These are phyloP conservation scores for Buddleja alternifolia DNA, from an alignment of 257 asterid species.

Conservation along the genomic window DNA sequence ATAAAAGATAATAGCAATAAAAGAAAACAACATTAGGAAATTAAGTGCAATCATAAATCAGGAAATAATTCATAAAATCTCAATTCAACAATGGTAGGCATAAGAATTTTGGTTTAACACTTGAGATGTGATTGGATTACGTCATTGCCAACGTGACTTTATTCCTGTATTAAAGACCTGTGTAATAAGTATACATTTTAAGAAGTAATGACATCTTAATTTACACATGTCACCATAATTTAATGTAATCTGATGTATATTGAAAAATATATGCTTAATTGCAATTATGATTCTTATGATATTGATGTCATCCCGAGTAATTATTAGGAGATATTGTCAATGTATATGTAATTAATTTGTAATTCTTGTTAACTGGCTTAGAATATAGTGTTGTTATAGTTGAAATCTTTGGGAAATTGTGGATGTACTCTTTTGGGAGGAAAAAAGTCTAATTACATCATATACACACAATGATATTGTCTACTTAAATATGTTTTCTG, in stretches of 20 bases:
- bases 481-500: no score
- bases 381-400: not conserved
- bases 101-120: not conserved
- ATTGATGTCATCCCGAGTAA: not conserved
- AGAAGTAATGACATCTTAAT: not conserved
- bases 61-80: not conserved
- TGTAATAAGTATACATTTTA: not conserved
- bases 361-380: not conserved
- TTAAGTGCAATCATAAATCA: not conserved
- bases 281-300: not conserved
- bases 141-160: not conserved
- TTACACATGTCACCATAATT: not conserved
- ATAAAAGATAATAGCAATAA: not conserved
- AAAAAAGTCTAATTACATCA: not conserved
- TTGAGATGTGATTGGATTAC: not conserved
- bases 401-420: not conserved
- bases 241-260: slow-evolving; percentile 5
- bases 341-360: not conserved
- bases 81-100: not conserved
- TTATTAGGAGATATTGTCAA: not conserved
- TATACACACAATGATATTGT: not conserved
- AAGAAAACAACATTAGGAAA: not conserved
- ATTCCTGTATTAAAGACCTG: not conserved
- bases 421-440: not conserved
- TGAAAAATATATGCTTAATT: not conserved